phyloP scores from a whole-genome alignment of 2,329 filamentous ascomycete genomes.

The Aaosphaeria arxii region DNA sequence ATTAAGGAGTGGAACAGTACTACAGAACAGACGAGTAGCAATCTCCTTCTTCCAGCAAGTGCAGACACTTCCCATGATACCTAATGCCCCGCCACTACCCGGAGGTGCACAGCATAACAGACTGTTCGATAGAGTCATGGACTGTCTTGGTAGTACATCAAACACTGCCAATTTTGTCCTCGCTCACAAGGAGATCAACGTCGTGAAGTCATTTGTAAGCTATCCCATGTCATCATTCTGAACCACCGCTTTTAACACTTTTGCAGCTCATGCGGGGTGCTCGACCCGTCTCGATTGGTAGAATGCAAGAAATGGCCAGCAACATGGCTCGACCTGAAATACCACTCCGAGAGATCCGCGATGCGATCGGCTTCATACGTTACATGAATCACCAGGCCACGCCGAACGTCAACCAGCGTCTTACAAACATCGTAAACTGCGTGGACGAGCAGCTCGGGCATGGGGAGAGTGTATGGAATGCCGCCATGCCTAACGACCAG shows the following conservation, averaged over 20 bases:
- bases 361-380: background rate
- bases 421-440: background rate
- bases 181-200: background rate
- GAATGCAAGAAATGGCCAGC: background rate
- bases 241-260: background rate
- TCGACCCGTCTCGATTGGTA: background rate
- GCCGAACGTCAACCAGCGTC: background rate
- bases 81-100: constrained; percentile 2
- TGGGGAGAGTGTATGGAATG: background rate
- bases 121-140: constrained; percentile 2
- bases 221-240: too few species aligned
- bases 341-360: background rate
- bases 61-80: constrained; percentile 1
- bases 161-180: background rate
- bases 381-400: background rate
- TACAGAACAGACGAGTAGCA: constrained; percentile 1
- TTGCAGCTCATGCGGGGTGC: background rate
- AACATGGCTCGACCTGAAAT: background rate
- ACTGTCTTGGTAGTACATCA: background rate
- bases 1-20: constrained; percentile 4
- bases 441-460: background rate
- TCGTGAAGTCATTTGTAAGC: background rate
- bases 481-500: background rate
- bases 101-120: constrained; percentile 2
- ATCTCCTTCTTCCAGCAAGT: constrained; percentile 4